Base-by-base conservation (phyloP, 108 stramenopile genomes). In the Nitzschia sp. region DNA sequence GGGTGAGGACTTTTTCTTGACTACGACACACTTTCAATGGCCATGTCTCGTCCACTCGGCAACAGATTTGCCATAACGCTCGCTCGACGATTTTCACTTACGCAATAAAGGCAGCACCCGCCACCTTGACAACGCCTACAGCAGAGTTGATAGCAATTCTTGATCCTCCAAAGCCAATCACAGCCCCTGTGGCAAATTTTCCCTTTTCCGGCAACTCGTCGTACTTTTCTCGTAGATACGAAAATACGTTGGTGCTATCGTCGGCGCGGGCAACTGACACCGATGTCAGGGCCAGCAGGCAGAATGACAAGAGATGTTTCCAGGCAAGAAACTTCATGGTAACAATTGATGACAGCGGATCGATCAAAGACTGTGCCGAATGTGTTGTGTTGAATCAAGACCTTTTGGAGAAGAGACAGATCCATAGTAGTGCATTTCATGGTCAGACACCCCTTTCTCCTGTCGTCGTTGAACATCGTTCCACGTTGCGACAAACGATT, bases 51-150 rank as follows among this genome's bases (percentile, higher is more conserved):
- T n/a, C n/a, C n/a, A n/a, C n/a, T n/a, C n/a, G n/a, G n/a, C n/a
- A n/a, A n/a, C n/a, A n/a, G n/a, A n/a, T n/a, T n/a, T n/a, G n/a
- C n/a, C n/a, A n/a, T n/a, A n/a, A n/a, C n/a, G n/a, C n/a, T n/a
- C n/a, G n/a, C n/a, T n/a, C n/a, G n/a, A n/a, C n/a, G n/a, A n/a
- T n/a, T n/a, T n/a, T n/a, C n/a, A 77, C 81, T 73, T 53, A 83
- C 74, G 81, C 81, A 28, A 86, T 62, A 69, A 80, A 86, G 45
- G 75, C 72, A n/a, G 81, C 81, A 15, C 79, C 85, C 19, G 79
- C 85, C 28, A 82, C 30, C 54, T 86, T 86, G 57, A 80, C 60
- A 5, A 68, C 71, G 32, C 31, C 49, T 19, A 81, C 77, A 17
- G 75, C 81, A 3, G 76, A 76, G 1, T 71, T 70, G 46, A 86